Evolutionary conservation across 2,329 filamentous ascomycete species (phyloP).

Genomic region (Ophiostoma fasciatum): DNA sequence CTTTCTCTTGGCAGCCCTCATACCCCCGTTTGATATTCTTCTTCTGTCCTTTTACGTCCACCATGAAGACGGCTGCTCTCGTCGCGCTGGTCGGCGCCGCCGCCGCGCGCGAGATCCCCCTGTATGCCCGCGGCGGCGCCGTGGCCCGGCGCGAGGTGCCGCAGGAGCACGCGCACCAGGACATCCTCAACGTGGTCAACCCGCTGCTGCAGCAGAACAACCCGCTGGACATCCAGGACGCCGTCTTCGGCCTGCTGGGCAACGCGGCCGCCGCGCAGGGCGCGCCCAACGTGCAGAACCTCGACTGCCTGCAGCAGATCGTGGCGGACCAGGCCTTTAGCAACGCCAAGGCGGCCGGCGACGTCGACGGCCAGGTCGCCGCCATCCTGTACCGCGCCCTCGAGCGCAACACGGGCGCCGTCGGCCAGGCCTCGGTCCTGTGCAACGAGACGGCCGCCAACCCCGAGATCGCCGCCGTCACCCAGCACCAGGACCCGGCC

Average conservation of each 20-base stretch:
- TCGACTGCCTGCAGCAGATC: constrained; percentile 44
- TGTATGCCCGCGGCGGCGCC: constrained; percentile 8
- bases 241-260: constrained; percentile 35
- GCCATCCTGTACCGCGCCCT: constrained; percentile 38
- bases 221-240: constrained; percentile 29
- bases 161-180: constrained; percentile 36
- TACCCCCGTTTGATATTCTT: too few relatives aligned
- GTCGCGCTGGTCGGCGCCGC: constrained; percentile 17
- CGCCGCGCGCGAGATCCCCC: constrained; percentile 17
- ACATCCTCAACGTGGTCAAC: constrained; percentile 24
- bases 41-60: background rate
- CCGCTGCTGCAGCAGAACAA: constrained; percentile 28
- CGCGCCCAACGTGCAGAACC: constrained; percentile 22
- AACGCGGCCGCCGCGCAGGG: constrained; percentile 23
- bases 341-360: constrained; percentile 39
- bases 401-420: constrained; percentile 45
- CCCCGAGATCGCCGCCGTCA: constrained; percentile 48
- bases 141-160: constrained; percentile 29
- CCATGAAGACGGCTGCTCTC: constrained; percentile 15
- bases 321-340: constrained; percentile 46
- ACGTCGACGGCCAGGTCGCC: constrained; percentile 35
- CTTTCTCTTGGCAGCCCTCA: too few relatives aligned
- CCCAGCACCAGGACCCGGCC: constrained; percentile 55
- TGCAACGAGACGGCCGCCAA: constrained; percentile 44
- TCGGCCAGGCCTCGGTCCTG: constrained; percentile 40